Evolutionary conservation across 148 eudicot species (phyloP), one percentile per base, ranked within the genome.

Genomic region (Heliosperma pusillum): DNA sequence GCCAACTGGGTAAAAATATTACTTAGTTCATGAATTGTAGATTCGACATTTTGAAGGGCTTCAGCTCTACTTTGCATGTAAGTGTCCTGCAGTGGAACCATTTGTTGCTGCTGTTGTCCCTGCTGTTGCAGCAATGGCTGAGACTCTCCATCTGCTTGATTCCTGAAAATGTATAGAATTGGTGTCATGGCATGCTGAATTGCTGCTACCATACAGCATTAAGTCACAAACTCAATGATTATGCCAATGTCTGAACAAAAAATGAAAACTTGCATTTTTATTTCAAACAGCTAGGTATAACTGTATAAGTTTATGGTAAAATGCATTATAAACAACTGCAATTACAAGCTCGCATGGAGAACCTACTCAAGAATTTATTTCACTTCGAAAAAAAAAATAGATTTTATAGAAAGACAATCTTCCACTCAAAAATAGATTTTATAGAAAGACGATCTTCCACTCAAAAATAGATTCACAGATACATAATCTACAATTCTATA

Each of bases 1-100:
- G 96, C 96, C 82, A 90, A 80, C 56, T 90, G 96, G 53, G 88
- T 90, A 76, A 90, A 90, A 68, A 90, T 90, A 77, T 68, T 86
- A 74, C 96, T 71, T 76, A 90, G 78, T 81, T 90, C 96, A 76
- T 90, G 96, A 80, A 90, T 90, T 69, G 96, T 90, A 66, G 96
- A 90, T 80, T 90, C 96, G 26, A 88, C 96, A 80, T 85, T 88
- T 19, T 90, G 96, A 68, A 90, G 89, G 57, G 96, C 96, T 77
- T 88, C 92, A 78, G 96, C 90, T 86, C 96, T 87, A 80, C 96
- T 90, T 78, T 90, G 89, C 96, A 90, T 90, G 76, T 87, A 90
- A 73, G 86, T 87, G 78, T 90, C 96, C 70, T 90, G 96, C 25
- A 87, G 33, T 40, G 96, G 96, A 77, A 87, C 96, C 89, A 90